phyloP scores from a whole-genome alignment of 768 basidiomycete genomes.

The Rhizopogon vinicolor region DNA sequence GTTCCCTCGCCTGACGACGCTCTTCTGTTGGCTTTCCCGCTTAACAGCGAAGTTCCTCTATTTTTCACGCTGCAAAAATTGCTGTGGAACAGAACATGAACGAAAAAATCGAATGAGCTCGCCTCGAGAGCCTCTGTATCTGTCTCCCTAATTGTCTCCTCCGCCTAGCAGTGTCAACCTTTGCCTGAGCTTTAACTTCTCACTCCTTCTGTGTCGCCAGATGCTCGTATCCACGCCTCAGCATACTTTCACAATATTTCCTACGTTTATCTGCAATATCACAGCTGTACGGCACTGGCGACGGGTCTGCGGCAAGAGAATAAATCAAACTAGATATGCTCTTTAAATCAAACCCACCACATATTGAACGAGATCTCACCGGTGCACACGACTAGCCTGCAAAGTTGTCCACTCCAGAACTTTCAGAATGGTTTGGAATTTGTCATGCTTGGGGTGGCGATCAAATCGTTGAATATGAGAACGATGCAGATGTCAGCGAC shows the following conservation, averaged over 20 bases:
- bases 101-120: too few relatives aligned
- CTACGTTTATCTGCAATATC: constrained; percentile 88
- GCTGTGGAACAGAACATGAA: too few relatives aligned
- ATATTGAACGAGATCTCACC: constrained; percentile 40
- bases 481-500: constrained; percentile 67
- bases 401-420: constrained; percentile 77
- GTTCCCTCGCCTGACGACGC: constrained; percentile 69
- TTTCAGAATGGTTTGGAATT: constrained; percentile 71
- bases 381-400: constrained; percentile 84
- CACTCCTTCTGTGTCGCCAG: constrained; percentile 63
- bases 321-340: constrained; percentile 63
- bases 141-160: too few relatives aligned
- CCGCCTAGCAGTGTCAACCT: constrained; percentile 65
- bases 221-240: constrained; percentile 79
- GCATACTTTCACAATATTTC: constrained; percentile 84
- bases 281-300: constrained; percentile 72
- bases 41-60: constrained; percentile 35
- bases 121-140: too few relatives aligned
- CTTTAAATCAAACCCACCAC: neutral
- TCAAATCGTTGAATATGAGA: constrained; percentile 70
- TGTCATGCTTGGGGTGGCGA: constrained; percentile 83
- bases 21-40: constrained; percentile 54
- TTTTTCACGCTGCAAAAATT: too few relatives aligned
- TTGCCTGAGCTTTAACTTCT: constrained; percentile 67
- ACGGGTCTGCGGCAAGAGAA: constrained; percentile 71